These are phyloP conservation scores for Bryum argenteum DNA, from an alignment of 225 moss, liverwort and hornwort species.

Conservation along the genomic window DNA sequence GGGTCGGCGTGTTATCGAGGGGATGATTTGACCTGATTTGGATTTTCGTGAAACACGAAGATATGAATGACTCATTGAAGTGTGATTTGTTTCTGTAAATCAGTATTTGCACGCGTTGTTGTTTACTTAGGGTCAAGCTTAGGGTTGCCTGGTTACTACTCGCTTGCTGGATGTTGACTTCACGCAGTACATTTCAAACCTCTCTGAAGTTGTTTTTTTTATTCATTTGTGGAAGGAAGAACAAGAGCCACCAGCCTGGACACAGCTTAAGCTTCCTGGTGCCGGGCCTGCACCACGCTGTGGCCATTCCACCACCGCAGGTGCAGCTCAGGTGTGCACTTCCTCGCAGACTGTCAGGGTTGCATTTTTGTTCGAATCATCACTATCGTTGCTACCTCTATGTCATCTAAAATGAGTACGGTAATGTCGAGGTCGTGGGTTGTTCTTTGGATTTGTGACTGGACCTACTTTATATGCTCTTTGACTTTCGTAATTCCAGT, in stretches of 20 bases:
- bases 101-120: not conserved
- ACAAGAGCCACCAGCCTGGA: conserved; percentile 93
- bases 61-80: not conserved
- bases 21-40: conserved; percentile 1
- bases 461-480: conserved; percentile 11
- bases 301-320: conserved; percentile 92
- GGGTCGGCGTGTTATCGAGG: not conserved
- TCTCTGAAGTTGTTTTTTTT: conserved; percentile 33
- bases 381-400: not conserved
- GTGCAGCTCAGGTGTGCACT: conserved; percentile 81
- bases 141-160: conserved; percentile 17
- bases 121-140: not conserved
- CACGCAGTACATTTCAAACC: conserved; percentile 15
- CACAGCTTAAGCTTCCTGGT: conserved; percentile 93
- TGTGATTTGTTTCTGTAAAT: conserved; percentile 9
- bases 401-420: conserved; percentile 4
- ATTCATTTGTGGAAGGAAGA: conserved; percentile 64
- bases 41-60: not conserved
- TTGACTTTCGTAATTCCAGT: conserved; percentile 48
- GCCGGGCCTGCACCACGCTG: conserved; percentile 90
- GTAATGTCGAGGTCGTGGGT: not conserved
- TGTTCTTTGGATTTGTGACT: conserved; percentile 24
- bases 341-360: not conserved
- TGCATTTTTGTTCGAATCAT: conserved; percentile 4
- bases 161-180: conserved; percentile 20